Base-by-base conservation (phyloP, 1,284 basidiomycete genomes). In the Lignosus rhinocerotis region DNA sequence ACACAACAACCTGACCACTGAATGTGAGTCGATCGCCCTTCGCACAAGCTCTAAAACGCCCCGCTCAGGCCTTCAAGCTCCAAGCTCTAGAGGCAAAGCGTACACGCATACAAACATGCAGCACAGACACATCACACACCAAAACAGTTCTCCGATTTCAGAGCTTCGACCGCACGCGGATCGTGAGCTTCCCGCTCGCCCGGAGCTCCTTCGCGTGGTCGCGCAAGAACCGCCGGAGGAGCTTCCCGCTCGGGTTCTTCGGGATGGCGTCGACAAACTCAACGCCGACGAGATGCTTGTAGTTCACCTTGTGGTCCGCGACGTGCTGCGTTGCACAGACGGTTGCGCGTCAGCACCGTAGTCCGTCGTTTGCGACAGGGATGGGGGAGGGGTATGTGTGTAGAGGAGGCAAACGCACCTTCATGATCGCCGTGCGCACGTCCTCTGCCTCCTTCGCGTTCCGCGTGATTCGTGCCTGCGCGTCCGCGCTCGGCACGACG, bases 391-490 rank as follows among this genome's bases (percentile, higher is more conserved):
- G 11, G 5, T 12, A 25, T 30, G 31, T 10, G 7, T 9, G 3
- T 3, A 31, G 0, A 30, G 25, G 25, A 32, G 12, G 6, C 6
- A 16, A 7, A 90, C 75, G 63, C 79, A 92, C 6, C 65, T 68
- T 62, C 44, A 62, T 61, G 47, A 68, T 59, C 52, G 59, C 60
- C n/a, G 42, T 58, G 34, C 60, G 50, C 43, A 65, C 55, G 33
- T 36, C 44, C 10, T 47, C 55, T 17, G 58, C 64, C 45, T 36
- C 60, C 16, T 39, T 43, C 17, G 54, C 48, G 16, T 56, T 55
- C 43, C 32, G 21, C 45, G 53, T 51, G 41, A 66, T 56, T n/a
- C 61, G 58, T 43, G 57, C 59, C 33, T 41, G 47, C 44, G 67
- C 65, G n/a, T 39, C 46, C 19, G 50, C 49, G 51, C 57, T 64